Evolutionary conservation across 139 green algal genomes (phyloP).

Genomic region (Tetraselmis striata): DNA sequence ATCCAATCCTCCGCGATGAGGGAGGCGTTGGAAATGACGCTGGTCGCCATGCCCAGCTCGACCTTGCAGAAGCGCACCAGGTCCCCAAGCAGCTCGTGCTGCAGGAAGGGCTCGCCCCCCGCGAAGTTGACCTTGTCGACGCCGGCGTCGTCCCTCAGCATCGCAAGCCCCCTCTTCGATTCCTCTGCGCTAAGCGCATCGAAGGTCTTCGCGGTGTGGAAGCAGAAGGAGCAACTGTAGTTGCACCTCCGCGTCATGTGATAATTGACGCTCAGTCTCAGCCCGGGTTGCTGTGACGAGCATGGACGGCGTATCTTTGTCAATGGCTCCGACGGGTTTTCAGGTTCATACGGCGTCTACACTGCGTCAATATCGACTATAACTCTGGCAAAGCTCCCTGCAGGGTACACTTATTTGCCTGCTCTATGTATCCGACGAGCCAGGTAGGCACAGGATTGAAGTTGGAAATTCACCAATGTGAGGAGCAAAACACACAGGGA

Average conservation of each 20-base stretch:
- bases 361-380: too few relatives aligned
- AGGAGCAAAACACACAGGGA: too few relatives aligned
- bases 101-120: background rate
- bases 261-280: conserved; percentile 15
- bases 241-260: conserved; percentile 6
- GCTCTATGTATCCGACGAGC: too few relatives aligned
- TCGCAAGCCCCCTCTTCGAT: background rate
- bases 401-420: too few relatives aligned
- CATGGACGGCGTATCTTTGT: too few relatives aligned
- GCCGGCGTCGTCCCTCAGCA: background rate
- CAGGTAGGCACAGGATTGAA: too few relatives aligned
- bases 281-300: too few relatives aligned
- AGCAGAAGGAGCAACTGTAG: conserved; percentile 26
- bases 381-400: too few relatives aligned
- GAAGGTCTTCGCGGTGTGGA: background rate
- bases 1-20: background rate
- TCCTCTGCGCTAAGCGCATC: background rate
- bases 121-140: background rate
- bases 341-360: too few relatives aligned
- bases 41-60: background rate
- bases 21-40: background rate
- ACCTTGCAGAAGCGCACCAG: background rate
- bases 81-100: background rate
- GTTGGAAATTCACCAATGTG: too few relatives aligned
- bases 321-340: too few relatives aligned